A percentile compares a stretch with the other conserved stretches of the same genome.
These are phyloP conservation scores for Vicia faba DNA, from an alignment of 306 rosid genomes.

Conservation along the genomic window DNA sequence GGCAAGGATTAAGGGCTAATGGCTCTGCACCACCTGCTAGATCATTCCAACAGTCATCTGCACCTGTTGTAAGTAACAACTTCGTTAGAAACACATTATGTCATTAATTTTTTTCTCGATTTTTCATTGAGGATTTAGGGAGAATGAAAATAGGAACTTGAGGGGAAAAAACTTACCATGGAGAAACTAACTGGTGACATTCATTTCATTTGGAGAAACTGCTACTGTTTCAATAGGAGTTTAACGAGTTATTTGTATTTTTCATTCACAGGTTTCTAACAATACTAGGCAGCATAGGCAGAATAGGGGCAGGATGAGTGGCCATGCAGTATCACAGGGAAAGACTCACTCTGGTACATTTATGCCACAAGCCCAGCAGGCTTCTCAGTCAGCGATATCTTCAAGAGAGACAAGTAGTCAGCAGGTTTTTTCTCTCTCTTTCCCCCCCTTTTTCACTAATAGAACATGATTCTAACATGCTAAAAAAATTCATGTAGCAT, in stretches of 20 bases:
- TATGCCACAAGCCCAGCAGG: conserved; percentile 51
- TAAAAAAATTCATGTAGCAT: not conserved
- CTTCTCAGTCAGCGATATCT: conserved; percentile 43
- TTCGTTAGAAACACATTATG: conserved; percentile 32
- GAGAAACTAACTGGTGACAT: conserved; percentile 28
- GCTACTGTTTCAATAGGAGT: conserved; percentile 12
- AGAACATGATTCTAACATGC: conserved; percentile 28
- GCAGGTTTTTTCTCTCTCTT: conserved; percentile 52
- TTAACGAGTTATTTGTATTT: conserved; percentile 8
- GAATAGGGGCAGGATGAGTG: conserved; percentile 75
- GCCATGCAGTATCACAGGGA: conserved; percentile 54
- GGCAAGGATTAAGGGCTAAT: conserved; percentile 73
- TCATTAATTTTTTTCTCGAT: not conserved
- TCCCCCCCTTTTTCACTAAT: not conserved
- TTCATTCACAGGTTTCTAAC: conserved; percentile 56
- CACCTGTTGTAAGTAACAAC: conserved; percentile 56
- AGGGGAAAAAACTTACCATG: not conserved
- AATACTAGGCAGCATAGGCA: conserved; percentile 66
- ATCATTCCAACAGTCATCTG: conserved; percentile 61
- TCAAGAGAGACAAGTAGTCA: conserved; percentile 61
- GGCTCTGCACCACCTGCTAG: conserved; percentile 60
- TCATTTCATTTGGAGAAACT: conserved; percentile 28
- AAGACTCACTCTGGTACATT: conserved; percentile 43
- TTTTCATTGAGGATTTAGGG: not conserved
- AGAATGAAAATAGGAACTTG: not conserved